Percentiles rank a stretch among this genome's conserved stretches.
These are phyloP conservation scores for Botryosphaeria agaves DNA, from an alignment of 2,329 filamentous ascomycete genomes.

Conservation along the genomic window DNA sequence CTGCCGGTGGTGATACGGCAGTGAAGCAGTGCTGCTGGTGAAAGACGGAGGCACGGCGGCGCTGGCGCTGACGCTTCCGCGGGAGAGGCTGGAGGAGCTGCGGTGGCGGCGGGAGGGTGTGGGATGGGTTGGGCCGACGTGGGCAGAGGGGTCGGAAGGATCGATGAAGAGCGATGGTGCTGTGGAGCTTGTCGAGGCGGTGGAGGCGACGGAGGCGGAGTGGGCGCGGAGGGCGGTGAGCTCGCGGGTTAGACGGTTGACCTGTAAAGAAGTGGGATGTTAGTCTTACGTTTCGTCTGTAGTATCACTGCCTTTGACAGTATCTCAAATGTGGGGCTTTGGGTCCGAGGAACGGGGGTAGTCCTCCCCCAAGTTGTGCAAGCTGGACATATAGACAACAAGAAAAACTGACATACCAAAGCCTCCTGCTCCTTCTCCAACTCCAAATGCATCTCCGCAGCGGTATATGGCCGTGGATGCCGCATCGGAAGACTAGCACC, in stretches of 20 bases:
- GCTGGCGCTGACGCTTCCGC: slow-evolving; percentile 11
- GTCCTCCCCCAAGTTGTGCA: too few species aligned
- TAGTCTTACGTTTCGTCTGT: too few species aligned
- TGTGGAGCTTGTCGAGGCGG: slow-evolving; percentile 36
- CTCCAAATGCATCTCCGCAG: slow-evolving; percentile 74
- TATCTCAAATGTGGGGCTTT: too few species aligned
- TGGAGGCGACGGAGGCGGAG: slow-evolving; percentile 45
- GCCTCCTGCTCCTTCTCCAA: slow-evolving; percentile 93
- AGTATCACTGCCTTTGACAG: too few species aligned
- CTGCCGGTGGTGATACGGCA: neutral
- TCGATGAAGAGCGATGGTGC: slow-evolving; percentile 23
- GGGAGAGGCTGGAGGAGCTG: slow-evolving; percentile 12
- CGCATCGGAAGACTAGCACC: slow-evolving; percentile 51
- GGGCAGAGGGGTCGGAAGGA: slow-evolving; percentile 27
- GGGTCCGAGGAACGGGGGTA: too few species aligned
- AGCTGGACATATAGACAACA: too few species aligned
- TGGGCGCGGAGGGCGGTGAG: slow-evolving; percentile 61
- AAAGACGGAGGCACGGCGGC: slow-evolving; percentile 8
- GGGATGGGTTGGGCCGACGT: slow-evolving; percentile 32
- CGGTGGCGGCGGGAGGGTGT: slow-evolving; percentile 36
- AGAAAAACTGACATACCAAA: slow-evolving; percentile 46
- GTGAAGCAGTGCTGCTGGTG: slow-evolving; percentile 3
- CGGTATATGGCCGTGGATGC: slow-evolving; percentile 74
- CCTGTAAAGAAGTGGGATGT: slow-evolving; percentile 29
- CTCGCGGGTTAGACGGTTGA: slow-evolving; percentile 85